Base-by-base conservation (phyloP, 371 early-diverging fungal genomes). In the Circinella umbellata region DNA sequence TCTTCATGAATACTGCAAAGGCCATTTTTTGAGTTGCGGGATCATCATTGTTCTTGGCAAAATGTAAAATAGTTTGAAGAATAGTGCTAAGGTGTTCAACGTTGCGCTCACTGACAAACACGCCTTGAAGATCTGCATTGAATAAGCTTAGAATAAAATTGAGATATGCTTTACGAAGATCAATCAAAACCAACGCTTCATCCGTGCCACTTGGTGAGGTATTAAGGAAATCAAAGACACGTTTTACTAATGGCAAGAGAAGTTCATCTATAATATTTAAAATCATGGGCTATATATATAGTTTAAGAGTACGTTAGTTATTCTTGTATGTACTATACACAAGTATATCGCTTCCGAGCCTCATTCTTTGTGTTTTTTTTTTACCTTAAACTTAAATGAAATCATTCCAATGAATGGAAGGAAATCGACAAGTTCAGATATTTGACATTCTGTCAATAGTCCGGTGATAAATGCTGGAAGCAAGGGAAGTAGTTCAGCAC, bases 151-250 rank as follows among this genome's bases (percentile, higher is more conserved):
- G 83, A 61, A 98, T 69, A 78, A 97, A 93, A 8, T 86, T 87
- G 42, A 98, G 80, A 70, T 96, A 97, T 0, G 93, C 86, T 76
- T 91, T 91, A 46, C 93, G 90, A 46, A 98, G 86, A 35, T 93
- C 93, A 11, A 87, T 78, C 63, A 93, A 79, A 49, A 92, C 80
- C 54, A 95, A 69, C 0, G 89, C 88, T 75, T 96, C 98, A 74
- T 98, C 98, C 1, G 95, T 96, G 13, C 98, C 98, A 64, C 88
- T 83, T 1, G 95, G 90, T 1, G 90, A 82, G 69, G 93, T 91
- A 73, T 95, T 92, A 34, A 97, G 79, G 69, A 94, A 92, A 61
- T 85, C 85, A 74, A 95, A 95, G 27, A 95, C 94, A 53, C 93
- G 91, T 66, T 92, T 90, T 2, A 95, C 82, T 57, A 96, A 81